Base-by-base conservation (phyloP, 768 basidiomycete genomes). In the Gymnopilus junonius region DNA sequence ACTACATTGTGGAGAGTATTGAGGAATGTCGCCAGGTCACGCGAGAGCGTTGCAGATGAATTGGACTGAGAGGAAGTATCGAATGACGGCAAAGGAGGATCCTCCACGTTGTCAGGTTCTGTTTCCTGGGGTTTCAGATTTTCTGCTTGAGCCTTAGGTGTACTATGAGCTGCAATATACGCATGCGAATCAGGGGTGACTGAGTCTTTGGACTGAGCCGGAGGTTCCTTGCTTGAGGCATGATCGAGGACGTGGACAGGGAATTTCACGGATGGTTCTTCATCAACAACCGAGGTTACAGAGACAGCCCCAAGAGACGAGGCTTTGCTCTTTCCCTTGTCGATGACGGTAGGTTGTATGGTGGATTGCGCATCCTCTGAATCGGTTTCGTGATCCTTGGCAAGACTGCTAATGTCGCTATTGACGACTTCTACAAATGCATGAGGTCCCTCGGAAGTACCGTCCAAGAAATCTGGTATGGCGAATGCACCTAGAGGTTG, bases 1-100 rank as follows among this genome's bases (percentile, higher is more conserved):
- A 93, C 71, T 31, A 87, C 80, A n/a, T 73, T 76, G 42, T 82
- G 83, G 59, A 93, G 72, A 2, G 81, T 81, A 31, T 79, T 80
- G 60, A 94, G 74, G 32, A 94, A 77, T 0, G 81, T 71, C 1
- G 91, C 87, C 40, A 94, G 70, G 65, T 94, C 93, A 58, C 84
- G 77, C 2, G 86, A 80, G 59, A 93, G 59, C 69, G 59, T 57
- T 21, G 83, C 75, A 31, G 86, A 84, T 42, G 85, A 55, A 39
- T 62, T 66, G 21, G 66, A 62, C 8, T 20, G 78, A 43, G 85
- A 83, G 8, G 86, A 84, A 65, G 59, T 31, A 42, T 75, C 74
- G 29, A 74, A 51, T 4, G 70, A 55, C 32, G 75, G 74, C 40
- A 77, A 45, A 45, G 81, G 77, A 20, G 82, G 84, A 40, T 83